phyloP scores from a whole-genome alignment of 345 rosid genomes.

The Melastoma malabathricum region DNA sequence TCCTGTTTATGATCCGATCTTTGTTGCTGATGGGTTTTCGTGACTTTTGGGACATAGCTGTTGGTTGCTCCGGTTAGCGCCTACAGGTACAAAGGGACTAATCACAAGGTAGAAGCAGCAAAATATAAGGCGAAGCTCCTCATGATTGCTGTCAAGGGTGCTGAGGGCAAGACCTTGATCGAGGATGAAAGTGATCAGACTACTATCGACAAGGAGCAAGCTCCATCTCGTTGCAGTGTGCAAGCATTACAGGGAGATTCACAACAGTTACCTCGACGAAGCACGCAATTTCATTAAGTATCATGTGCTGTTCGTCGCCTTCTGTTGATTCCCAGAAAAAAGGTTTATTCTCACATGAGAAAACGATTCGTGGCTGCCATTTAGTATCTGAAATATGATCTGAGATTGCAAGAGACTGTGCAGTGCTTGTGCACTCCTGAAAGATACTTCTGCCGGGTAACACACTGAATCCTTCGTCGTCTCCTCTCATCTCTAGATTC shows the following conservation, averaged over 20 bases:
- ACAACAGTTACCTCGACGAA: slow-evolving; percentile 35
- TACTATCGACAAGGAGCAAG: slow-evolving; percentile 76
- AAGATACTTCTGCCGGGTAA: slow-evolving; percentile 57
- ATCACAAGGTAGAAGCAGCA: slow-evolving; percentile 35
- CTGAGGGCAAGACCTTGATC: slow-evolving; percentile 15
- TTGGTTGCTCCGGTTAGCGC: slow-evolving; percentile 86
- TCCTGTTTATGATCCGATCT: no score
- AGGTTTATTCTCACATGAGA: neutral
- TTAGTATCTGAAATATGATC: slow-evolving; percentile 40
- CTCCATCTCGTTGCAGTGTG: slow-evolving; percentile 42
- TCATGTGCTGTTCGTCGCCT: neutral
- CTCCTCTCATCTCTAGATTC: neutral
- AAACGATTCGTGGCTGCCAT: neutral
- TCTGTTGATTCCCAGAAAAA: neutral
- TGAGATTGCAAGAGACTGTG: slow-evolving; percentile 33
- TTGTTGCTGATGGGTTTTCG: no score
- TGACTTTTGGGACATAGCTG: slow-evolving; percentile 24
- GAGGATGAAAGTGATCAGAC: slow-evolving; percentile 57
- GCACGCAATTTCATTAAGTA: slow-evolving; percentile 13
- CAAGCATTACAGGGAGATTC: slow-evolving; percentile 33
- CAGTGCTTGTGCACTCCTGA: slow-evolving; percentile 53
- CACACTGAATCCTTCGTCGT: no score
- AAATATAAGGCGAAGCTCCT: slow-evolving; percentile 59
- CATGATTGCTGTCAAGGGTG: slow-evolving; percentile 25
- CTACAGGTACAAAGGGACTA: slow-evolving; percentile 73